Base-by-base conservation (phyloP, 1,284 basidiomycete species). In the Ceratobasidium sp. region DNA sequence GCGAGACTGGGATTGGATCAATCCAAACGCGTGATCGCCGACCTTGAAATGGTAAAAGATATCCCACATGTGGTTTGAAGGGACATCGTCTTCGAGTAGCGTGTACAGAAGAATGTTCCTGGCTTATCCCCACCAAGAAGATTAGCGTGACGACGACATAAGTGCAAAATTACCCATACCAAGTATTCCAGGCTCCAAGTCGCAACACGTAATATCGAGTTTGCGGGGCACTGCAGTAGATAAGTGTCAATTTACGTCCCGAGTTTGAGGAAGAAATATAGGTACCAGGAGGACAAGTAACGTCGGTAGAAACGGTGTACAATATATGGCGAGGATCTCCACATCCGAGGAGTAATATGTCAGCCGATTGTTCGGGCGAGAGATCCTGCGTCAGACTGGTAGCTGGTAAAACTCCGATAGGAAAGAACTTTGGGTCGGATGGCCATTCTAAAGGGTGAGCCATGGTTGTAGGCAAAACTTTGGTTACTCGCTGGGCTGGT, bases 321-420 rank as follows among this genome's bases (percentile, higher is more conserved):
- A 92, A 79, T 7, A 91, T 87, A 79, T 86, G 88, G 42, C 90
- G 85, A 28, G 89, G 87, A 81, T 92, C 91, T 10, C 91, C 90
- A 80, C 90, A 91, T 12, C 87, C 90, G 49, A 33, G 33, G 33
- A 33, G 33, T 33, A 33, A 33, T 33, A 33, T 33, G 33, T 33
- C 33, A 33, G 33, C 33, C 33, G 33, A 33, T 33, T 33, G 33
- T 33, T 33, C 33, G 33, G 33, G 33, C 33, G 33, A 33, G 33
- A 33, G 33, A 33, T 33, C 33, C 33, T 33, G 33, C 33, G 33
- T 33, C 33, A 33, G 83, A 77, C 84, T 88, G 3, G 88, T 83
- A 5, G 90, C 86, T 15, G 89, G 84, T 0, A 89, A 90, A 80
- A 90, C 91, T 28, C 90, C 90, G 55, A 90, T 85, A 0, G 90